Conservation (phyloP, 768 basidiomycete species). For the Boletus vinaceobasis region DNA sequence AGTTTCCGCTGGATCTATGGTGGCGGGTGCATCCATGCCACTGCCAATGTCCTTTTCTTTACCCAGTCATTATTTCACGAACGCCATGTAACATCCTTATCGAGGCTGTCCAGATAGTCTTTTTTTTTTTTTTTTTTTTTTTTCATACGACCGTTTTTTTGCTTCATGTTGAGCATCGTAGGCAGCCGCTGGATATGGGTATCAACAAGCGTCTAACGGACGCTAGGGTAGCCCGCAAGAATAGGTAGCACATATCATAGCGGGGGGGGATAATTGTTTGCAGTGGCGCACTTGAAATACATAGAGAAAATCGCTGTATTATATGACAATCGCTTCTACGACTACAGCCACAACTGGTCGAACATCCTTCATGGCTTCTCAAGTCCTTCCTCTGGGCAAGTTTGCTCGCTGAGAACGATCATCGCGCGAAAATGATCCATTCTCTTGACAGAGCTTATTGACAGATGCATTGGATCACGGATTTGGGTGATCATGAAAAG, state of each 20-base stretch:
- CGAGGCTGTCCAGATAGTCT: constrained; percentile 12
- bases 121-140: constrained; percentile 12
- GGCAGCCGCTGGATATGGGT: constrained; percentile 18
- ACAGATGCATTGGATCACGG: constrained; percentile 93
- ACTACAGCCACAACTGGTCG: background rate
- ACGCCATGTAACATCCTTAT: constrained; percentile 15
- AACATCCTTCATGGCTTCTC: constrained; percentile 67
- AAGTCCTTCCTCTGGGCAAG: constrained; percentile 88
- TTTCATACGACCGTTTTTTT: constrained; percentile 10
- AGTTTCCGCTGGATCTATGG: background rate
- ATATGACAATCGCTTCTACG: background rate
- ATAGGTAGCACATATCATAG: constrained; percentile 22
- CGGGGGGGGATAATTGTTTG: constrained; percentile 18
- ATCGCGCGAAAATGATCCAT: background rate
- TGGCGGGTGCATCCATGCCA: background rate
- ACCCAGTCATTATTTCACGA: constrained; percentile 20
- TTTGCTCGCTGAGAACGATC: background rate
- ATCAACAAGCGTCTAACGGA: constrained; percentile 33
- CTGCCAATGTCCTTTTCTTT: constrained; percentile 6
- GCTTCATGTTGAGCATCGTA: constrained; percentile 23
- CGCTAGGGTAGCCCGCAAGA: constrained; percentile 20
- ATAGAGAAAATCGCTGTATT: constrained; percentile 1
- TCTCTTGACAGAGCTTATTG: constrained; percentile 73
- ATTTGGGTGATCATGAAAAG: constrained; percentile 99
- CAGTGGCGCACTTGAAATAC: constrained; percentile 2